phyloP scores from a whole-genome alignment of 176 grass and related monocot species.

The Pontederia crassipes region DNA sequence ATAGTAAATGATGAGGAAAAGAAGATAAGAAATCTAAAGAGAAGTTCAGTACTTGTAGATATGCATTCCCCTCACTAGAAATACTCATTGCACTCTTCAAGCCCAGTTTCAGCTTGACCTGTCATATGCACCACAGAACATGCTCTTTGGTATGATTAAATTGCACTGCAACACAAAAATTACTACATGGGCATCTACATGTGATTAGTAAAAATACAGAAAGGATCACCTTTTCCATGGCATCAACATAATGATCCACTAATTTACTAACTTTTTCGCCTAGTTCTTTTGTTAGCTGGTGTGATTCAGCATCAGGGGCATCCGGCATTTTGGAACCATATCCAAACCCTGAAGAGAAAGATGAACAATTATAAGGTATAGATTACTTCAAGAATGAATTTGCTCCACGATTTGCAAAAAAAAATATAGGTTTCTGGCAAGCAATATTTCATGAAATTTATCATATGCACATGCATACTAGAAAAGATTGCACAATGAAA shows the following conservation, averaged over 20 bases:
- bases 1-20: background rate
- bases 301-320: conserved; percentile 40
- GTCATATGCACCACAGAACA: conserved; percentile 12
- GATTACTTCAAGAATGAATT: background rate
- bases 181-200: too few relatives aligned
- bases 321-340: conserved; percentile 65
- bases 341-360: conserved; percentile 46
- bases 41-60: conserved; percentile 58
- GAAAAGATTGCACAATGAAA: too few relatives aligned
- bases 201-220: background rate
- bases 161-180: background rate
- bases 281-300: conserved; percentile 40
- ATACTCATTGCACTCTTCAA: conserved; percentile 74
- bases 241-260: conserved; percentile 79
- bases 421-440: too few relatives aligned
- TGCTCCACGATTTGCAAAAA: too few relatives aligned
- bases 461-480: too few relatives aligned
- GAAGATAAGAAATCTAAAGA: background rate
- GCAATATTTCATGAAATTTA: too few relatives aligned
- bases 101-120: conserved; percentile 97
- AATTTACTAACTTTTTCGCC: conserved; percentile 64
- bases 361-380: background rate
- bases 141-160: conserved; percentile 10
- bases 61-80: conserved; percentile 83
- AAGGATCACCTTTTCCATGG: conserved; percentile 74